A percentile compares a stretch with the other conserved stretches of the same genome.
These are phyloP conservation scores for Metschnikowia orientalis DNA, from an alignment of 805 yeast genomes.

Conservation along the genomic window DNA sequence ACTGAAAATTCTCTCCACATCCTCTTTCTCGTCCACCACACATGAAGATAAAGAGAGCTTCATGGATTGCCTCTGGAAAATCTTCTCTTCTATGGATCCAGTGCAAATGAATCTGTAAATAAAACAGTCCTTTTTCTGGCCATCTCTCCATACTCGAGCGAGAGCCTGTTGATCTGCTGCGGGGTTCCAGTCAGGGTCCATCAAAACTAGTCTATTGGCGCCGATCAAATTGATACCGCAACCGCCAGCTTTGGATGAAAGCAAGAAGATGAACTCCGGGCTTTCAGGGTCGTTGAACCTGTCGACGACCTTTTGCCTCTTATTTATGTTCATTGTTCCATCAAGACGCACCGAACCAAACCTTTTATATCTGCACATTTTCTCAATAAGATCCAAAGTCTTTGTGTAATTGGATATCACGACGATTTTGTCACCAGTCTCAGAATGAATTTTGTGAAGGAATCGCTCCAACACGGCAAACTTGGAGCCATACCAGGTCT, in stretches of 20 bases:
- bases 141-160: constrained; percentile 98
- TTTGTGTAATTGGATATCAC: constrained; percentile 92
- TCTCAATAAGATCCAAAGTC: constrained; percentile 86
- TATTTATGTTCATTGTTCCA: constrained; percentile 88
- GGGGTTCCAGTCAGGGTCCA: constrained; percentile 97
- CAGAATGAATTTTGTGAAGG: constrained; percentile 65
- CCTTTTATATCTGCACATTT: constrained; percentile 66
- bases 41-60: constrained; percentile 89
- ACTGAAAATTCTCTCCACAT: constrained; percentile 87
- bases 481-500: constrained; percentile 82
- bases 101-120: constrained; percentile 91
- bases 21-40: constrained; percentile 95
- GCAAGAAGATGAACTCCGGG: constrained; percentile 77
- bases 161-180: constrained; percentile 97
- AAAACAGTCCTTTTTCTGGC: constrained; percentile 94
- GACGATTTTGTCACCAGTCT: constrained; percentile 93
- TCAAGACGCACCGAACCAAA: constrained; percentile 83
- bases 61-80: constrained; percentile 93
- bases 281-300: constrained; percentile 86
- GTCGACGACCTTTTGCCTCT: constrained; percentile 90
- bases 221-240: constrained; percentile 97
- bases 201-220: constrained; percentile 80
- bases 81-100: constrained; percentile 94
- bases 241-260: constrained; percentile 97
- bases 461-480: constrained; percentile 81